Percentiles rank a stretch among this genome's conserved stretches.
phyloP scores from a whole-genome alignment of 179 eudicot species.

The Camellia oleifera region DNA sequence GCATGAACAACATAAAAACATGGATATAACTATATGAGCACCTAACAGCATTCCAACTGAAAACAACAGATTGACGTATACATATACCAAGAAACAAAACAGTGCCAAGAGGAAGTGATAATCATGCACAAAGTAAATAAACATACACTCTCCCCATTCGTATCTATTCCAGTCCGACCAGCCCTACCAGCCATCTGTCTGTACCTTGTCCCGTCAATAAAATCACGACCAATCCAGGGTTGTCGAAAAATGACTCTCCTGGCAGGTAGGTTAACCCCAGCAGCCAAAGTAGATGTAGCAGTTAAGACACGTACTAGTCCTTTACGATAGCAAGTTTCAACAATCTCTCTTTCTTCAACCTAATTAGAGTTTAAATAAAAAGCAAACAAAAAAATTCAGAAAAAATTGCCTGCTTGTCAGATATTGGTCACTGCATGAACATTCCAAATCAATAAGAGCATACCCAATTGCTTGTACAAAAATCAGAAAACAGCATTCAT shows the following conservation, averaged over 20 bases:
- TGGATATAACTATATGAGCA: not conserved
- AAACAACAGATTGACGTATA: not conserved
- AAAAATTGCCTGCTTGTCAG: not conserved
- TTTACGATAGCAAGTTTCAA: constrained; percentile 92
- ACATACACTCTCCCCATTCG: constrained; percentile 99
- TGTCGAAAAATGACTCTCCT: constrained; percentile 98
- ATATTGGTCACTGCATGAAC: not conserved
- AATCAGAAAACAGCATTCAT: too few species aligned
- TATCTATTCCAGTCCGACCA: constrained; percentile 99
- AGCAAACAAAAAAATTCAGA: not conserved
- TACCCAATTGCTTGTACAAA: not conserved
- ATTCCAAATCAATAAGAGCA: not conserved
- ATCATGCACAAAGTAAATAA: not conserved
- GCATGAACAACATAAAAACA: constrained; percentile 10
- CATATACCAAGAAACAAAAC: constrained; percentile 1
- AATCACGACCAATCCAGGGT: constrained; percentile 96
- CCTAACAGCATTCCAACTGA: not conserved
- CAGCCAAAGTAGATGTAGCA: constrained; percentile 99
- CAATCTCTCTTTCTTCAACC: constrained; percentile 97
- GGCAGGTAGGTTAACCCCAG: constrained; percentile 98
- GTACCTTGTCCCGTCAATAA: constrained; percentile 92
- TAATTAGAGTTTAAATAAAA: constrained; percentile 22
- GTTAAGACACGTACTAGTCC: constrained; percentile 95
- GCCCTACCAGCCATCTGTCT: constrained; percentile 99
- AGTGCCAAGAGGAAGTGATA: not conserved